Conservation (phyloP, 1,284 basidiomycete genomes). For the Mycena sp. region DNA sequence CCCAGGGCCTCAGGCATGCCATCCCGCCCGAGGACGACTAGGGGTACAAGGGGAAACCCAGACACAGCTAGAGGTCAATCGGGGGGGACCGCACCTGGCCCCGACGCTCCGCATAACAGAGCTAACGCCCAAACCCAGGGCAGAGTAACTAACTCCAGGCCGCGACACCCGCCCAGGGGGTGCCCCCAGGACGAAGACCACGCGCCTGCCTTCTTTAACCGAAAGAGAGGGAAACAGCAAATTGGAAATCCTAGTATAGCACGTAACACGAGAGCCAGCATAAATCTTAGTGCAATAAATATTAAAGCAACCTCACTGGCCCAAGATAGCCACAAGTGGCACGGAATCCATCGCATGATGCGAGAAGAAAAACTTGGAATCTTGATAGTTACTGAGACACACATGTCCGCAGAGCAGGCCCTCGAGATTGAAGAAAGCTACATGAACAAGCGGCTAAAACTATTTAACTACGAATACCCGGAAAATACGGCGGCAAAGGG, state of each 20-base stretch:
- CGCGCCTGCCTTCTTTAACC: neutral
- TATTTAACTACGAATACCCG: no score
- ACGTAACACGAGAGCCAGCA: neutral
- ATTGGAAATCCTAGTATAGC: neutral
- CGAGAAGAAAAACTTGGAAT: no score
- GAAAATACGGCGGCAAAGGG: no score
- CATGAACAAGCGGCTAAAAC: conserved; percentile 16
- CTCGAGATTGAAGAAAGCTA: conserved; percentile 15
- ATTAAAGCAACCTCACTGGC: no score
- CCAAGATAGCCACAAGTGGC: no score
- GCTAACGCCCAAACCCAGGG: no score
- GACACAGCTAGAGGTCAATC: no score
- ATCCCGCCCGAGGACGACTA: no score
- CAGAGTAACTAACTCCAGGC: neutral
- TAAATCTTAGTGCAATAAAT: neutral
- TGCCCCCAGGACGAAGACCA: neutral
- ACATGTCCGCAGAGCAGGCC: neutral
- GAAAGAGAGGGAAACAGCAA: neutral
- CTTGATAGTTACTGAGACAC: neutral
- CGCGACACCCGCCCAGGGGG: neutral
- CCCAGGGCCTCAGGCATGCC: neutral
- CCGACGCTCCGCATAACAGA: neutral
- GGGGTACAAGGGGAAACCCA: no score
- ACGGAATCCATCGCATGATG: no score
- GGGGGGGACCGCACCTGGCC: neutral